A percentile compares a stretch with the other conserved stretches of the same genome.
phyloP scores from a whole-genome alignment of 2,329 filamentous ascomycete species.

The Talaromyces sp. region DNA sequence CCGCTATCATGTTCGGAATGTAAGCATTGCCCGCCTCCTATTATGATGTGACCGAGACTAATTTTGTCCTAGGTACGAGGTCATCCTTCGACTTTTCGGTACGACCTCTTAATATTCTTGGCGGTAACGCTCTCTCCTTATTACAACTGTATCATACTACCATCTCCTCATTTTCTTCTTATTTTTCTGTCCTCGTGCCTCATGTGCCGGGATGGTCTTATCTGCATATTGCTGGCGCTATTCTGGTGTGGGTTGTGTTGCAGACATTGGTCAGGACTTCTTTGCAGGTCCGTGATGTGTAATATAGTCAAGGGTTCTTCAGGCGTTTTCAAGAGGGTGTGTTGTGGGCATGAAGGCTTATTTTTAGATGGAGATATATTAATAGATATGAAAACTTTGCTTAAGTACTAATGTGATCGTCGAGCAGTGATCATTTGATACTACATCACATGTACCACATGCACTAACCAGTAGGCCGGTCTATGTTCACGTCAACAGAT shows the following conservation, averaged over 20 bases:
- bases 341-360: not conserved
- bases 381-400: not conserved
- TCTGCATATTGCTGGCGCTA: constrained; percentile 7
- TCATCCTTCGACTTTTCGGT: constrained; percentile 28
- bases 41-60: constrained; percentile 20
- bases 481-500: not conserved
- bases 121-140: not conserved
- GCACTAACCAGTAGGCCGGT: not conserved
- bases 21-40: constrained; percentile 40
- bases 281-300: not conserved
- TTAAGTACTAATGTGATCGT: not conserved
- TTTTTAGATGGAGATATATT: not conserved
- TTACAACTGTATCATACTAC: not conserved
- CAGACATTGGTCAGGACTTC: not conserved
- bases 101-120: constrained; percentile 24
- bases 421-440: not conserved
- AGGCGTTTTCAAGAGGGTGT: not conserved
- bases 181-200: not conserved
- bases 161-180: not conserved
- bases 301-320: not conserved
- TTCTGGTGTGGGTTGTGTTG: not conserved
- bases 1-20: constrained; percentile 95
- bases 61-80: constrained; percentile 25
- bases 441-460: not conserved
- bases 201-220: not conserved